Base-by-base conservation (phyloP, 2,329 filamentous ascomycete genomes). In the Paecilomyces fulvus region DNA sequence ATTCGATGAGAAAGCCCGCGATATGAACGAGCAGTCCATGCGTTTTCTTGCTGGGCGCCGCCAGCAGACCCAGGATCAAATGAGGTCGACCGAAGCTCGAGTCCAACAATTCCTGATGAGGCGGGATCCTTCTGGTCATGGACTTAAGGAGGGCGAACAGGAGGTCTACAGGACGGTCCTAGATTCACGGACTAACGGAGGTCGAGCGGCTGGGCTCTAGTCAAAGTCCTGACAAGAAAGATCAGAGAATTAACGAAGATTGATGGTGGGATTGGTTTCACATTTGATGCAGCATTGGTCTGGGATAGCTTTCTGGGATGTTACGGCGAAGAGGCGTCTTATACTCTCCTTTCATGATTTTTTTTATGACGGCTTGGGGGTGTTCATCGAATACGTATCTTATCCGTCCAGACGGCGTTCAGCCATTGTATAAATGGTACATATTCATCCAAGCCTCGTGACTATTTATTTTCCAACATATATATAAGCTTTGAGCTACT, bases 61-160 rank as follows among this genome's bases (percentile, higher is more conserved):
- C 75, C 79, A 59, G 77, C 79, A 53, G 74, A 80, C 37, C 69
- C 81, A 70, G 65, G 74, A 67, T 75, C 73, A 65, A 78, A 82
- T 67, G 63, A 60, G 63, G 10, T 71, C 72, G 7, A 63, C 66
- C 55, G 81, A 88, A 59, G 84, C 85, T 65, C 80, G 90, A 54
- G 86, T 97, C 43, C 82, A 90, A 62, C 84, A 77, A 55, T 97
- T 97, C 66, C 62, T 97, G 57, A 83, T 84, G 65, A 83, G 88
- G 58, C 80, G 90, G 61, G 88, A 94, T 65, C 81, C 81, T 14
- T 71, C 71, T 1, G 75, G 76, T 12, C 72, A 67, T 59, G 76
- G 76, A 5, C 63, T 78, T 54, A 76, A 76, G 58, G 72, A 74
- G 33, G 70, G 73, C 28, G 74, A 77, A 58, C 69, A 74, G 43